Evolutionary conservation across 2,329 filamentous ascomycete species (phyloP).

Genomic region (Colletotrichum lentis): DNA sequence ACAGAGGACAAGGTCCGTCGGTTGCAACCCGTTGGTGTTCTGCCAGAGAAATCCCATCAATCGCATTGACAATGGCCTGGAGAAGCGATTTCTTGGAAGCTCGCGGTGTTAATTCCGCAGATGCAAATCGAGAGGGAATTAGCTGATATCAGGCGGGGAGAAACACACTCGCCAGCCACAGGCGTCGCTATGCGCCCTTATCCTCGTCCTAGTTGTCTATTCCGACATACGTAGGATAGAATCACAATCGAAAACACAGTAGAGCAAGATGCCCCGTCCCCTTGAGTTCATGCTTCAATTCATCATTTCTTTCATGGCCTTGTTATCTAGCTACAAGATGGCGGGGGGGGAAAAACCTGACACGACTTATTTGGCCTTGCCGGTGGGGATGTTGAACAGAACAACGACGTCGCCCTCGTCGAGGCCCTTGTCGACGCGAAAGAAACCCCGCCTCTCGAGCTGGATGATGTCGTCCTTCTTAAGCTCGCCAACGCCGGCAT

Average conservation of each 20-base stretch:
- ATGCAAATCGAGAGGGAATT: too few relatives aligned
- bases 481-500: constrained; percentile 79
- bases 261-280: not conserved
- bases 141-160: too few relatives aligned
- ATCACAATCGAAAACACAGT: too few relatives aligned
- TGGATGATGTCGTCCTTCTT: constrained; percentile 93
- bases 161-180: too few relatives aligned
- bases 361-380: constrained; percentile 55
- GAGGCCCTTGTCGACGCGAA: constrained; percentile 77
- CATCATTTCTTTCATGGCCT: constrained; percentile 28
- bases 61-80: not conserved
- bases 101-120: too few relatives aligned
- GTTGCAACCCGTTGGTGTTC: not conserved
- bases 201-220: too few relatives aligned
- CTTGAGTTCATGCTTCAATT: constrained; percentile 10
- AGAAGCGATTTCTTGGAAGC: too few relatives aligned
- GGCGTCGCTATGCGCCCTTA: too few relatives aligned
- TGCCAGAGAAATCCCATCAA: not conserved
- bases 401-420: constrained; percentile 60
- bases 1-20: too few relatives aligned
- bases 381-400: constrained; percentile 66
- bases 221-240: too few relatives aligned
- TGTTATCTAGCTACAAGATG: constrained; percentile 16
- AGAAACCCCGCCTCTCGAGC: constrained; percentile 93
- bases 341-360: not conserved